phyloP scores from a whole-genome alignment of 2,329 filamentous ascomycete genomes.

The Purpureocillium takamizusanense region DNA sequence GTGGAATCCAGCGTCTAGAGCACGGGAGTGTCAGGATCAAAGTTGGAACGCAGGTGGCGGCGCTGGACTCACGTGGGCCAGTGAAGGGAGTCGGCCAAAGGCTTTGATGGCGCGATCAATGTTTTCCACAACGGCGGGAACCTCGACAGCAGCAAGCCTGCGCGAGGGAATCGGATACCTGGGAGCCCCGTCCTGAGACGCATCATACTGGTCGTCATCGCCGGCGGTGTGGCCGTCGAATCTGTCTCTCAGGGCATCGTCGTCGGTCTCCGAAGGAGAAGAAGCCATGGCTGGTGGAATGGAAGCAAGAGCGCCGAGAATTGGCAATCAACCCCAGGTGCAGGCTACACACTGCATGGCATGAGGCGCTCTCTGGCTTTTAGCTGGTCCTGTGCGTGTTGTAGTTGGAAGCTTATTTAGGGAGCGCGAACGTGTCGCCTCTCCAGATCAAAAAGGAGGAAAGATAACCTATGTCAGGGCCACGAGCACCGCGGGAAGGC shows the following conservation, averaged over 20 bases:
- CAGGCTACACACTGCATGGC: too few species aligned
- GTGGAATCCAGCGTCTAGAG: slow-evolving; percentile 36
- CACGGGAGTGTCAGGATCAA: not conserved
- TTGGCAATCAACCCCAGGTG: too few species aligned
- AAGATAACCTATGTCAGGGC: too few species aligned
- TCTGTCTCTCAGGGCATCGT: slow-evolving; percentile 1
- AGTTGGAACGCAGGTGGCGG: not conserved
- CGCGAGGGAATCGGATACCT: slow-evolving; percentile 25
- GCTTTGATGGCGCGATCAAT: slow-evolving; percentile 32
- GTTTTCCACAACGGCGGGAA: slow-evolving; percentile 33
- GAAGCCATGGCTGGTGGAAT: too few species aligned
- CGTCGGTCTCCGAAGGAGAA: not conserved
- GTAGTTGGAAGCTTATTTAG: too few species aligned
- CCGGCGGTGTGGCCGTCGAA: slow-evolving; percentile 2
- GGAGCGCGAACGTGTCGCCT: too few species aligned
- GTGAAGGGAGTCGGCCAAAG: slow-evolving; percentile 28
- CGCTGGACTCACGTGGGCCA: slow-evolving; percentile 25
- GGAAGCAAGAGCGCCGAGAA: too few species aligned
- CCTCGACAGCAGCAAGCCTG: slow-evolving; percentile 29
- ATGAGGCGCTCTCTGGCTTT: too few species aligned
- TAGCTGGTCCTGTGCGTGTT: too few species aligned
- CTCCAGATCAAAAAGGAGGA: too few species aligned
- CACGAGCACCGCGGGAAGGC: too few species aligned
- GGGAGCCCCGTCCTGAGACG: slow-evolving; percentile 16
- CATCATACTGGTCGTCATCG: slow-evolving; percentile 1